Conservation (phyloP, 768 basidiomycete genomes). For the Leccinum variicolor region DNA sequence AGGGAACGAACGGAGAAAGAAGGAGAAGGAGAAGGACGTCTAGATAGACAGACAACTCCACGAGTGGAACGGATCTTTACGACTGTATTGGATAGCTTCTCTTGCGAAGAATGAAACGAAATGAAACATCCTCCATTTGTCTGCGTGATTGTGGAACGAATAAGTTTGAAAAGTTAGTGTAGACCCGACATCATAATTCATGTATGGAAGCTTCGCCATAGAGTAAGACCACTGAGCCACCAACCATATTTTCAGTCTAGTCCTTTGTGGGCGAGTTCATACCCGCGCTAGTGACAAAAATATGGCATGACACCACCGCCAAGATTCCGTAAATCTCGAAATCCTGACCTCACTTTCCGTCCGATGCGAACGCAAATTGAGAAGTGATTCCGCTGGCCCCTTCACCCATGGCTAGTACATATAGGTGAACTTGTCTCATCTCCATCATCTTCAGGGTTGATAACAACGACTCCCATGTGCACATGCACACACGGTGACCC, state of each 20-base stretch:
- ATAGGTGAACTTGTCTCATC: not conserved
- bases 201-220: not conserved
- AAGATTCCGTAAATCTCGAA: conserved; percentile 13
- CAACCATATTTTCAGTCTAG: conserved; percentile 7
- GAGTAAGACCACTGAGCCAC: not conserved
- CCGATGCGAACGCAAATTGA: conserved; percentile 3
- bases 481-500: not conserved
- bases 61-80: conserved; percentile 20
- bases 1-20: conserved; percentile 9
- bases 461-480: not conserved
- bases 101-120: conserved; percentile 41
- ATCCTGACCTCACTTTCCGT: not conserved
- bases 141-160: conserved; percentile 5
- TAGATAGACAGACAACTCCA: conserved; percentile 13
- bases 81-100: conserved; percentile 23
- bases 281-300: not conserved
- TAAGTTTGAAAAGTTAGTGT: not conserved
- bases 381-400: not conserved
- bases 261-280: conserved; percentile 9
- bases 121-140: conserved; percentile 36
- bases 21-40: conserved; percentile 9
- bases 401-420: not conserved
- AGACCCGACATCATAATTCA: not conserved
- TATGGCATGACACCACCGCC: conserved; percentile 4
- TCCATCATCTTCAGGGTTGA: conserved; percentile 7